These are phyloP conservation scores for Astrothelium subdiscretum DNA, from an alignment of 495 filamentous ascomycete species.

Conservation along the genomic window DNA sequence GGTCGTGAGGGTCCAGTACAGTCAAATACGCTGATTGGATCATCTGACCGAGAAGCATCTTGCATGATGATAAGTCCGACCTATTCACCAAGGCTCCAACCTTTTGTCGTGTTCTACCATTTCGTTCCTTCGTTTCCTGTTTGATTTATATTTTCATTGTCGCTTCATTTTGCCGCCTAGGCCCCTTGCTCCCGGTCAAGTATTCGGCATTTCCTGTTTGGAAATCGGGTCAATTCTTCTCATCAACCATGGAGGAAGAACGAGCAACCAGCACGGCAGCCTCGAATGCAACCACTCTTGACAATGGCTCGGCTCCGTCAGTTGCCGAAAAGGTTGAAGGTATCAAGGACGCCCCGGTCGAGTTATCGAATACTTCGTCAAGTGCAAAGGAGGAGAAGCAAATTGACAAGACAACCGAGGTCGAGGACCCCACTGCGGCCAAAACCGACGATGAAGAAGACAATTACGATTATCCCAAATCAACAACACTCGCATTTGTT, in stretches of 20 bases:
- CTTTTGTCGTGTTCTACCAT: no score
- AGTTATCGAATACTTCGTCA: no score
- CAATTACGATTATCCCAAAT: neutral
- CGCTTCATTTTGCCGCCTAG: no score
- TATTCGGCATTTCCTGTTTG: neutral
- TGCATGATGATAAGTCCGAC: no score
- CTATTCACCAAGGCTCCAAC: no score
- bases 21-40: no score
- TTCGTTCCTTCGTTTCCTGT: no score
- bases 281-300: neutral
- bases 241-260: neutral
- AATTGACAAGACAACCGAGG: neutral
- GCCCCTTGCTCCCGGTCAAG: no score
- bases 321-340: slow-evolving; percentile 19
- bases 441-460: neutral
- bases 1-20: no score
- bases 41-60: no score
- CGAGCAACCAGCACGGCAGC: neutral
- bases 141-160: no score
- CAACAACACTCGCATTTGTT: slow-evolving; percentile 43
- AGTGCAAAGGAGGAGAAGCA: neutral
- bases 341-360: slow-evolving; percentile 10
- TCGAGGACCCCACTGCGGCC: neutral
- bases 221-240: neutral
- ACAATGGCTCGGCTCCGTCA: neutral